Evolutionary conservation across 371 early-diverging fungal species (phyloP), one percentile per base, ranked within the genome.

Genomic region (Basidiobolus meristosporus): DNA sequence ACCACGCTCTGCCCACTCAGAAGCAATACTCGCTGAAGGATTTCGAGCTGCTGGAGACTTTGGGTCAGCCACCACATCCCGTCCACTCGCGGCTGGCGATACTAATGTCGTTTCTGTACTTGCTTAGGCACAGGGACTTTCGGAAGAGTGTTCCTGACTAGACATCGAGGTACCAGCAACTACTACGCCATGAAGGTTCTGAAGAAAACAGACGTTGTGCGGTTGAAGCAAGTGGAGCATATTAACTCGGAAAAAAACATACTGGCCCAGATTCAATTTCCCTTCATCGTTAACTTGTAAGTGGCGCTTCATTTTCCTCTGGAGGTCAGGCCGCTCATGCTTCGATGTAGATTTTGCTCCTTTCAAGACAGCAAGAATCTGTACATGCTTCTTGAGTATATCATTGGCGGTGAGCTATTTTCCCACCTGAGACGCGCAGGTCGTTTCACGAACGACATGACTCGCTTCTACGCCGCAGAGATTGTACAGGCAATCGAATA

Each of bases 301-400:
- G 66, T 53, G 38, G 17, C 30, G 38, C 34, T 41, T n/a, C n/a
- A n/a, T n/a, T n/a, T 9, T 5, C 26, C 26, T 26, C 9, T 3
- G 3, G 5, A 23, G 18, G 1, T 23, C 9, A 22, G 1, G 6
- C 26, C 11, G 29, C 16, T 40, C 10, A 40, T 31, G 18, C 26
- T 35, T 26, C 2, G 26, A 12, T 1, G 16, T 37, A 52, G 52
- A 36, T 42, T 42, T 29, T 47, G 47, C 31, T 89, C 90, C 14
- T 91, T 97, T 54, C 91, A 96, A 57, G 86, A 95, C 57, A 66
- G 76, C 17, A 55, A 59, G 40, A 77, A 84, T 47, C 62, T 98
- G 31, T 97, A 82, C 54, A 82, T 99, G 81, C 68, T 98, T 20
- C 66, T 91, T 59, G 98, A 98, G 60, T 99, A 90, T 54, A 91